phyloP scores from a whole-genome alignment of 768 basidiomycete genomes.

The Mycena galopus region DNA sequence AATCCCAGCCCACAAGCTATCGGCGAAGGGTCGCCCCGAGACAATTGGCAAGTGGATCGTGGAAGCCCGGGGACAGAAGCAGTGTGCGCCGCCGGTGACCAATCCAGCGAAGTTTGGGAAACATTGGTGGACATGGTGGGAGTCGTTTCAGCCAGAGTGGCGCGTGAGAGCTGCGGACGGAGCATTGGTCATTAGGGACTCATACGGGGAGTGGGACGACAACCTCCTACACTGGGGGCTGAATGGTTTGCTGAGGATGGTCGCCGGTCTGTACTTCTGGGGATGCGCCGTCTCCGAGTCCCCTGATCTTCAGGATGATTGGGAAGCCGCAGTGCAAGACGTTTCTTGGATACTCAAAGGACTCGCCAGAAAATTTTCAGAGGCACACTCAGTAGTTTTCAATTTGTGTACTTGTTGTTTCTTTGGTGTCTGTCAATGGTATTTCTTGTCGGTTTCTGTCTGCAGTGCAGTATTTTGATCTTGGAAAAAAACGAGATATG shows the following conservation, averaged over 20 bases:
- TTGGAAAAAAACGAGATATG: no score
- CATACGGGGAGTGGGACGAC: slow-evolving; percentile 13
- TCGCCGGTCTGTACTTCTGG: slow-evolving; percentile 18
- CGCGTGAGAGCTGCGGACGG: not conserved
- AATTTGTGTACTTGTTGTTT: no score
- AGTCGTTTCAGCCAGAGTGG: not conserved
- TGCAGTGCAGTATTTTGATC: no score
- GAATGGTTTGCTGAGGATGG: slow-evolving; percentile 6
- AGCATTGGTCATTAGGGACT: not conserved
- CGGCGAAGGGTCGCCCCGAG: not conserved
- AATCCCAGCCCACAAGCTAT: not conserved
- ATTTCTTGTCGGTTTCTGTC: no score
- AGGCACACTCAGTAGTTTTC: no score
- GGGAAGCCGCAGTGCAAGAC: not conserved
- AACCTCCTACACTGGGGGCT: slow-evolving; percentile 17
- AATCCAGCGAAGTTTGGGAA: not conserved
- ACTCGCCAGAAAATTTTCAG: no score
- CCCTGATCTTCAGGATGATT: not conserved
- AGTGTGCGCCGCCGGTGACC: not conserved
- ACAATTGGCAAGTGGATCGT: not conserved
- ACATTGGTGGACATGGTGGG: not conserved
- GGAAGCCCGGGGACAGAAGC: not conserved
- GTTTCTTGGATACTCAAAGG: slow-evolving; percentile 19
- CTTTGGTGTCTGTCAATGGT: no score
- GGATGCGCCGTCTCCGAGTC: not conserved